Evolutionary conservation across 805 yeast species (phyloP), one percentile per base, ranked within the genome.

Genomic region (Ogataea parapolymorpha): DNA sequence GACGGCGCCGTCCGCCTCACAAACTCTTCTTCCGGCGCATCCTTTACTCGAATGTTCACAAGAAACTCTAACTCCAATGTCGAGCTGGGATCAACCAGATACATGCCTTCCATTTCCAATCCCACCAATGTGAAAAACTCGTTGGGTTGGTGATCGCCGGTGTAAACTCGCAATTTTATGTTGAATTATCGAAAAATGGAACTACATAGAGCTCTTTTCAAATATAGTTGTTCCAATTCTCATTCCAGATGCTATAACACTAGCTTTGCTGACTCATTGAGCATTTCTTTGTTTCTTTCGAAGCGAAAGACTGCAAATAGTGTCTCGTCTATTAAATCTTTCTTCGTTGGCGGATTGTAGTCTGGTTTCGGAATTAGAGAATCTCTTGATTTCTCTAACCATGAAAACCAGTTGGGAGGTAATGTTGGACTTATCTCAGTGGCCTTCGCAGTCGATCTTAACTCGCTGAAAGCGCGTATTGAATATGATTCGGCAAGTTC

Each of bases 91-190:
- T 59, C 52, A 28, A 40, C 46, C 23, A 49, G 52, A 36, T 67
- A 54, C 41, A 58, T 68, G 31, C 75, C 71, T 35, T 68, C 61
- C 29, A 83, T 83, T 28, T 80, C 86, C 6, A 76, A 74, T 41
- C 91, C 91, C 9, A 82, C 82, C 26, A 80, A 82, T 41, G 73
- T 83, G 3, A 77, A 78, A 46, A 83, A 80, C 58, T 82, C 91
- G 2, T 66, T 83, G 44, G 90, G 90, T 25, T 83, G 90, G 90
- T 63, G 41, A 55, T n/a, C n/a, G 15, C 17, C 9, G 23, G 32
- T 8, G 1, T 4, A 14, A 18, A 10, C 9, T 16, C 17, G 26
- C 26, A 22, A 25, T 24, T 25, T 8, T n/a, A 15, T 2, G 15
- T 20, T 39, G 42, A 38, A 30, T 18, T 14, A 39, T 39, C 42